These are phyloP conservation scores for Pezicula rhizophila DNA, from an alignment of 2,329 filamentous ascomycete genomes.

Conservation along the genomic window DNA sequence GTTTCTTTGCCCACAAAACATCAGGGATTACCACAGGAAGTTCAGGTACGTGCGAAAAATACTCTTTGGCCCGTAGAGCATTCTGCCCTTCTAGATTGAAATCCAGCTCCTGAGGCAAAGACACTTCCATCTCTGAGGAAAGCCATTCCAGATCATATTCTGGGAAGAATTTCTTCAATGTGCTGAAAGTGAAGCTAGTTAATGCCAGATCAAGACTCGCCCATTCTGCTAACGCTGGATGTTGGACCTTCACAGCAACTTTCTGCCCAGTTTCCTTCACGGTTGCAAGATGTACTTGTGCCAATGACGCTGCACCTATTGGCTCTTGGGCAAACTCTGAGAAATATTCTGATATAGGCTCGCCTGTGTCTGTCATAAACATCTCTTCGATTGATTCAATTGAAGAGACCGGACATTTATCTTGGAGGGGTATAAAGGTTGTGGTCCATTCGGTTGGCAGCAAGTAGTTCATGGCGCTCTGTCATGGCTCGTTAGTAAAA, in stretches of 20 bases:
- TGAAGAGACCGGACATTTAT: constrained; percentile 89
- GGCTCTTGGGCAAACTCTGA: constrained; percentile 74
- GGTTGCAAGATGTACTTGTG: constrained; percentile 86
- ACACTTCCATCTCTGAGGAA: constrained; percentile 85
- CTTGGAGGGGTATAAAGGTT: constrained; percentile 93
- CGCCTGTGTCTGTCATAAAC: constrained; percentile 78
- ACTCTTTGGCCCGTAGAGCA: constrained; percentile 68
- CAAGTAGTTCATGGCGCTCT: constrained; percentile 93
- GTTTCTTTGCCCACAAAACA: constrained; percentile 81
- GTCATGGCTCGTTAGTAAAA: constrained; percentile 16
- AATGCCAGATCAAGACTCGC: constrained; percentile 79
- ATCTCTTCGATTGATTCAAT: constrained; percentile 80
- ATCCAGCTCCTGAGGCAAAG: constrained; percentile 84
- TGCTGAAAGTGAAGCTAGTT: constrained; percentile 84
- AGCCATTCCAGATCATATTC: constrained; percentile 98
- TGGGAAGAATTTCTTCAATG: constrained; percentile 87
- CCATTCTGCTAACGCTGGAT: constrained; percentile 85
- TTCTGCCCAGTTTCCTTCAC: constrained; percentile 75
- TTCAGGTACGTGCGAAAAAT: constrained; percentile 69
- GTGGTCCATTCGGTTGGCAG: constrained; percentile 88
- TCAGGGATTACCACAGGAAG: constrained; percentile 84
- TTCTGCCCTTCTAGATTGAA: constrained; percentile 83
- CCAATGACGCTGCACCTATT: constrained; percentile 87
- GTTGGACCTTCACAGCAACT: constrained; percentile 95
- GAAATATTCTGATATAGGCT: constrained; percentile 75